Base-by-base conservation (phyloP, 345 rosid species). In the Trapa bicornis region DNA sequence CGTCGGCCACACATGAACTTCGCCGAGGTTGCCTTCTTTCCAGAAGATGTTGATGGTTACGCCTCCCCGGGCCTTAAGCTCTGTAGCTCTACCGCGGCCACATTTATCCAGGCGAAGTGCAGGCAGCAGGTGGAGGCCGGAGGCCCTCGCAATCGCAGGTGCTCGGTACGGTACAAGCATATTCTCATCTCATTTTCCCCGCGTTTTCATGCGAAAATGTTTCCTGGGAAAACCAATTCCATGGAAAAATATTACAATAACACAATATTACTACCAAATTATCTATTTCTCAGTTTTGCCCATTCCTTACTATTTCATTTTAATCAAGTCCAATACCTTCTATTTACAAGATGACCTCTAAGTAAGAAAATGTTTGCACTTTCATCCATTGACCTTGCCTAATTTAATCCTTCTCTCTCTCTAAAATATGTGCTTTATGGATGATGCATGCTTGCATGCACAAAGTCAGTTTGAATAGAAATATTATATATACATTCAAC, bases 91-190 rank as follows among this genome's bases (percentile, higher is more conserved):
- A 37, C 99, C 97, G 36, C 77, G 83, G 0, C 82, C 81, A 97
- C 96, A 94, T 76, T 89, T 87, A 71, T 89, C 81, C 22, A 66
- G 65, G 32, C 95, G 97, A 69, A 94, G 87, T 0, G 97, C 96
- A 0, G 99, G 97, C 17, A 94, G 96, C 65, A 91, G 60, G 80
- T 80, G 83, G 65, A 91, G 80, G 76, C 87, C 93, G 29, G 29
- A 22, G 29, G 29, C 29, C 29, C 29, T 22, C 29, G 29, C 29
- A 22, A 64, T 79, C 81, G 17, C 70, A 5, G 1, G 91, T 87
- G 75, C 99, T 91, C 76, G 89, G 97, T 72, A 89, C 95, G 2
- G 89, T 22, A 22, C 29, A 22, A 22, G 29, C 0, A 22, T 22
- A 22, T 22, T 22, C 29, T 80, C 96, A 94, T 87, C 73, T 89